Evolutionary conservation across 179 eudicot genomes (phyloP).

Genomic region (Patellifolia procumbens): DNA sequence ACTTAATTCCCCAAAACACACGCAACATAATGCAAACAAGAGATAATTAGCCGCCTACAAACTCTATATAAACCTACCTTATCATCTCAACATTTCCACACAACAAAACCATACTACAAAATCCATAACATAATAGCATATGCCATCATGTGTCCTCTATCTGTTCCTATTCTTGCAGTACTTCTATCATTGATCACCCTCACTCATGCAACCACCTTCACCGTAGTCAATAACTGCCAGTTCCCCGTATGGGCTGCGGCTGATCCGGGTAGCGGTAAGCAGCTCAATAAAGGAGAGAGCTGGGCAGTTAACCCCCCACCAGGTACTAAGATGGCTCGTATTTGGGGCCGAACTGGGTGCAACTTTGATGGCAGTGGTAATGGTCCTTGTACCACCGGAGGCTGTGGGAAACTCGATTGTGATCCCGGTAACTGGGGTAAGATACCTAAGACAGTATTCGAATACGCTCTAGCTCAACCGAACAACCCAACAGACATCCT

Average conservation of each 20-base stretch:
- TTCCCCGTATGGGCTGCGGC: constrained; percentile 60
- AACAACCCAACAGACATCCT: constrained; percentile 40
- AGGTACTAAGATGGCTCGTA: constrained; percentile 47
- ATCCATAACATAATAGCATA: too few species aligned
- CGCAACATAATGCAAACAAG: too few species aligned
- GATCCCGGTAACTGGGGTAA: constrained; percentile 22
- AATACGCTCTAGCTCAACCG: constrained; percentile 42
- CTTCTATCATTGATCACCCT: too few species aligned
- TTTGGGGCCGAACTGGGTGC: constrained; percentile 57
- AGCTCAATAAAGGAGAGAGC: constrained; percentile 37
- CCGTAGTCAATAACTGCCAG: too few species aligned
- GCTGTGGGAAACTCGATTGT: constrained; percentile 26
- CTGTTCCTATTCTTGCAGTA: too few species aligned
- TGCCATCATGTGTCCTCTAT: too few species aligned
- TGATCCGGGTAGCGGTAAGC: constrained; percentile 42
- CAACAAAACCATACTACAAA: too few species aligned
- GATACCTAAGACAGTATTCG: constrained; percentile 50
- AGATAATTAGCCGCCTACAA: too few species aligned
- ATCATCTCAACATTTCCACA: too few species aligned
- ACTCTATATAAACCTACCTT: too few species aligned
- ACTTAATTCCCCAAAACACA: too few species aligned
- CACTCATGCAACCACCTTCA: too few species aligned
- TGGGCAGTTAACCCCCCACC: constrained; percentile 43
- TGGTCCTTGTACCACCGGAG: constrained; percentile 47
- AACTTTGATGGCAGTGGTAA: constrained; percentile 40